A percentile compares a stretch with the other conserved stretches of the same genome.
Evolutionary conservation across 2,329 filamentous ascomycete genomes (phyloP).

Genomic region (Aspergillus sp.): DNA sequence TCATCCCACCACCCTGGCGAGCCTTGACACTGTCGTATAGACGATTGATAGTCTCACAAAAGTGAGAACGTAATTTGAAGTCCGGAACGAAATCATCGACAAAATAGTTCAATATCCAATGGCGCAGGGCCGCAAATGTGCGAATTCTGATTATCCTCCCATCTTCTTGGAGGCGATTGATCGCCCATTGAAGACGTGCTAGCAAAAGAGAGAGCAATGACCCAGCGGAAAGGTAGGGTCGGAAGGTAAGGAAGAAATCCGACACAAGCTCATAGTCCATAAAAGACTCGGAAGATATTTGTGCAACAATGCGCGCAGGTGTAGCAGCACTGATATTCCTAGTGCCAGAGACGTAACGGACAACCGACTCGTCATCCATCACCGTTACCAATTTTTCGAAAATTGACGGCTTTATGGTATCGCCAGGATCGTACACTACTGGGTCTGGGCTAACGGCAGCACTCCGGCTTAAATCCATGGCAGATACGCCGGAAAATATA

Average conservation of each 20-base stretch:
- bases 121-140: slow-evolving; percentile 89
- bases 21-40: slow-evolving; percentile 55
- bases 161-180: slow-evolving; percentile 74
- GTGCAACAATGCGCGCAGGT: slow-evolving; percentile 84
- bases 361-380: slow-evolving; percentile 77
- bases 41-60: slow-evolving; percentile 76
- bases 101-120: slow-evolving; percentile 99
- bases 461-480: slow-evolving; percentile 31
- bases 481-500: slow-evolving; percentile 36
- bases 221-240: slow-evolving; percentile 74
- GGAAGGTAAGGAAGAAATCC: slow-evolving; percentile 96
- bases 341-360: slow-evolving; percentile 72
- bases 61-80: slow-evolving; percentile 69
- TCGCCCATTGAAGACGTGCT: slow-evolving; percentile 81
- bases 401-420: slow-evolving; percentile 64
- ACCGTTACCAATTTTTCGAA: slow-evolving; percentile 80
- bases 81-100: slow-evolving; percentile 86
- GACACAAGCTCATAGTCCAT: slow-evolving; percentile 96
- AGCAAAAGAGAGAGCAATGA: slow-evolving; percentile 82
- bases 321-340: slow-evolving; percentile 85
- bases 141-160: slow-evolving; percentile 94
- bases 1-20: slow-evolving; percentile 54
- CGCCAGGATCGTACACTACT: slow-evolving; percentile 53
- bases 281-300: slow-evolving; percentile 94
- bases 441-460: slow-evolving; percentile 39